These are phyloP conservation scores for Schwanniomyces pseudopolymorphus DNA, from an alignment of 805 yeast genomes.

Conservation along the genomic window DNA sequence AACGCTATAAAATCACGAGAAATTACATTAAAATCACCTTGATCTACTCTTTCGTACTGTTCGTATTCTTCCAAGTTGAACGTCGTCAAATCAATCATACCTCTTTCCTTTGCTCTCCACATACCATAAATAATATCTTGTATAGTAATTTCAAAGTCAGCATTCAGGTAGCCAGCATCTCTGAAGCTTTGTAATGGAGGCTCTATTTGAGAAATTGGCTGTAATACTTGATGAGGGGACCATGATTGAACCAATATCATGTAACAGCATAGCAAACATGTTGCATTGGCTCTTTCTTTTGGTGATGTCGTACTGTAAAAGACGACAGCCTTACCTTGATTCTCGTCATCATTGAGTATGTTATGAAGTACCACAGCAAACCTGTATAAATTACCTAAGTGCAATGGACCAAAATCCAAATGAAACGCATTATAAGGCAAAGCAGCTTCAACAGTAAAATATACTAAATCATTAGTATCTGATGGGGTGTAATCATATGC, in stretches of 20 bases:
- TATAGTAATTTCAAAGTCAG: conserved; percentile 89
- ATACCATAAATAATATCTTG: conserved; percentile 95
- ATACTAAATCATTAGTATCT: conserved; percentile 73
- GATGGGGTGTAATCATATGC: conserved; percentile 80
- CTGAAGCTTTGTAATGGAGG: conserved; percentile 95
- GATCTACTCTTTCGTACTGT: conserved; percentile 91
- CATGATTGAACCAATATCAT: conserved; percentile 94
- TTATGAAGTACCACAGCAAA: conserved; percentile 95
- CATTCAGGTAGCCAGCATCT: conserved; percentile 96
- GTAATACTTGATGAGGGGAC: conserved; percentile 97
- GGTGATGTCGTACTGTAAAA: conserved; percentile 84
- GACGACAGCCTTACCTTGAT: conserved; percentile 85
- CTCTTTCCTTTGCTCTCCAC: conserved; percentile 96
- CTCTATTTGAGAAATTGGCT: conserved; percentile 87
- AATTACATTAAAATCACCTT: conserved; percentile 91
- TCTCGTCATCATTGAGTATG: conserved; percentile 79
- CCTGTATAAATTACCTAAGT: conserved; percentile 88
- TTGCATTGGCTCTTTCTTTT: conserved; percentile 86
- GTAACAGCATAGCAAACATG: conserved; percentile 89
- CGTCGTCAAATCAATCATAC: conserved; percentile 78
- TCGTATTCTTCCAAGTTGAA: conserved; percentile 94
- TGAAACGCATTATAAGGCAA: conserved; percentile 94
- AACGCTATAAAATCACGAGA: conserved; percentile 95
- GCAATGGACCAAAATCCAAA: conserved; percentile 94
- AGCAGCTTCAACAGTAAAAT: conserved; percentile 90